A percentile compares a stretch with the other conserved stretches of the same genome.
Evolutionary conservation across 1,284 basidiomycete genomes (phyloP).

Genomic region (Sanghuangporus sanghuang): DNA sequence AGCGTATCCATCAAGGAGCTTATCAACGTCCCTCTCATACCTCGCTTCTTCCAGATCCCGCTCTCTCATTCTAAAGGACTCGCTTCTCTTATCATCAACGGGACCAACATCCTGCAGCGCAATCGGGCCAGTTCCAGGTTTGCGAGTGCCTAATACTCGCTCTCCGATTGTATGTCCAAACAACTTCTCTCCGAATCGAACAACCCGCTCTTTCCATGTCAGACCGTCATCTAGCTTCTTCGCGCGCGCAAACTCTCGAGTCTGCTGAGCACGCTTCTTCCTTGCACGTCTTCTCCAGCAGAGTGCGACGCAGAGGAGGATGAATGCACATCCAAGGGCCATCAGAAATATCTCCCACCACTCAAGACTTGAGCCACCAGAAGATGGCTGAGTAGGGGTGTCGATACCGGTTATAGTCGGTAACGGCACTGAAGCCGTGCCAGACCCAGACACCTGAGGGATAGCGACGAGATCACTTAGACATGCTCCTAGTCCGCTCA

Average conservation of each 20-base stretch:
- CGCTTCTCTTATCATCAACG: conserved; percentile 18
- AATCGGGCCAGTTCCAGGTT: conserved; percentile 30
- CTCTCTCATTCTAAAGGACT: conserved; percentile 36
- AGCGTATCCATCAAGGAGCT: conserved; percentile 48
- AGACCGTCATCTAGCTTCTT: conserved; percentile 45
- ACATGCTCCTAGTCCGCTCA: conserved; percentile 70
- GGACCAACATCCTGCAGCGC: conserved; percentile 7
- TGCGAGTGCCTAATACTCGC: conserved; percentile 22
- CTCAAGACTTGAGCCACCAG: conserved; percentile 36
- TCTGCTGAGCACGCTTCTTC: conserved; percentile 59
- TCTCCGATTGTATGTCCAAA: conserved; percentile 43
- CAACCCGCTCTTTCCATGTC: conserved; percentile 50
- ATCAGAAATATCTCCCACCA: conserved; percentile 85
- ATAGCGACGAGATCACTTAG: conserved; percentile 64
- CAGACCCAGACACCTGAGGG: conserved; percentile 38
- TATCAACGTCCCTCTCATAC: conserved; percentile 44
- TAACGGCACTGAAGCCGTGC: conserved; percentile 35
- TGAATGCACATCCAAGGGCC: conserved; percentile 72
- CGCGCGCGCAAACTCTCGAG: conserved; percentile 55
- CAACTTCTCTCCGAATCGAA: conserved; percentile 49
- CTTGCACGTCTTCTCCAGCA: conserved; percentile 65
- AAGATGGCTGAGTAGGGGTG: conserved; percentile 34
- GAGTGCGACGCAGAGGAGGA: conserved; percentile 61
- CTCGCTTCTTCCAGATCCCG: conserved; percentile 45
- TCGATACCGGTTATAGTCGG: conserved; percentile 53